Evolutionary conservation across 2,329 filamentous ascomycete species (phyloP), one percentile per base, ranked within the genome.

Genomic region (Colletotrichum truncatum): DNA sequence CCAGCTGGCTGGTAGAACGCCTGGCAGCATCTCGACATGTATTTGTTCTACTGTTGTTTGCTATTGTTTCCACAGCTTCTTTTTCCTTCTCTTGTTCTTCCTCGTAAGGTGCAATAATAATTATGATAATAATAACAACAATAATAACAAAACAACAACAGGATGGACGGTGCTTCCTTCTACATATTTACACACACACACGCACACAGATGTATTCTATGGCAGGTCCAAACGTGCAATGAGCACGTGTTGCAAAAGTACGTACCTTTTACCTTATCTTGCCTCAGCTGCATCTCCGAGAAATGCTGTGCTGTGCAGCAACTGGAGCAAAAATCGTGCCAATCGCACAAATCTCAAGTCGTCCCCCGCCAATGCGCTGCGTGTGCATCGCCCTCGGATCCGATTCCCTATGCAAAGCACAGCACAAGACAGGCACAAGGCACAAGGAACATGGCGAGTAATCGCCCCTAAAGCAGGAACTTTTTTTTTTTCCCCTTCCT

Each of bases 281-380:
- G 9, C 62, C 4, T 62, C 55, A 51, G 60, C 53, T 51, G 54
- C 54, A 36, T 60, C 45, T 51, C 55, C 14, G n/a, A 26, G 41
- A 48, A n/a, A 25, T n/a, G 51, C 62, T 62, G 48, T 62, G 62
- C 62, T 62, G 48, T 54, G 62, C 57, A 54, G 48, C 39, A 53
- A 34, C 41, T 49, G 48, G 49, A 57, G n/a, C 11, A n/a, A 55
- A 9, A 41, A 49, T 51, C 49, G 49, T 49, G 41, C 41, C 34
- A 49, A 62, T 65, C 62, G 56, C 48, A 41, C 48, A 54, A 48
- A 54, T 43, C 25, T n/a, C 16, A 21, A 39, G 43, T 26, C 38
- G 23, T 23, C 43, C 32, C 34, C 41, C 26, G 62, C 62, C 62
- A 65, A 65, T 61, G 62, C 62, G 55, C 55, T 38, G 36, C 14